Base-by-base conservation (phyloP, 2,329 filamentous ascomycete species). In the Huntiella omanensis region DNA sequence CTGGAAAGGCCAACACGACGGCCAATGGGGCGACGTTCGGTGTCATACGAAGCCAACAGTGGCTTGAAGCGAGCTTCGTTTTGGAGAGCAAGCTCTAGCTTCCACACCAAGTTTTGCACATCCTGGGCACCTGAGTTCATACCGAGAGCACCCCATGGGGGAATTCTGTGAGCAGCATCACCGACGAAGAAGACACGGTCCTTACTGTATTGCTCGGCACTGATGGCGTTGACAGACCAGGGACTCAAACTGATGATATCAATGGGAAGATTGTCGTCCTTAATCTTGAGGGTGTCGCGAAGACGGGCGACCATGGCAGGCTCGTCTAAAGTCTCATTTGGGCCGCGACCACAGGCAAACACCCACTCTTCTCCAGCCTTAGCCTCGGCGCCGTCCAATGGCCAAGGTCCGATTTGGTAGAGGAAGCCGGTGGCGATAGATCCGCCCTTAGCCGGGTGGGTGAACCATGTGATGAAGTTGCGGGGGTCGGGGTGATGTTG, bases 81-180 rank as follows among this genome's bases (percentile, higher is more conserved):
- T n/a, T 16, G 12, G 12, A 47, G 45, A 12, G 45, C 33, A 10
- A 47, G 33, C n/a, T 17, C 15, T 10, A 47, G 33, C 32, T 47
- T 43, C 45, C 39, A 47, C 15, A 47, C 33, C 7, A 47, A 38
- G 15, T 36, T 43, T 19, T 47, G 39, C 11, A 43, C 45, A 36
- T 43, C 40, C 19, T 47, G 39, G 12, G 39, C 39, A 7, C 45
- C 40, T n/a, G 45, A 42, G 47, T 62, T 62, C 19, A 56, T 54
- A 0, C 60, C 59, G 1, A 58, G 55, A 0, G 58, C 60, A 4
- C 55, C 46, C 35, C 59, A 60, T 0, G 60, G 57, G 1, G 60
- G 58, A 12, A 60, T 55, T 7, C 58, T 57, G 39, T 62, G 59
- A 10, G 52, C 55, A 1, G 60, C 52, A 40, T 63, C 60, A 2